Evolutionary conservation across 2,329 filamentous ascomycete genomes (phyloP).

Genomic region (Fonsecaea monophora): DNA sequence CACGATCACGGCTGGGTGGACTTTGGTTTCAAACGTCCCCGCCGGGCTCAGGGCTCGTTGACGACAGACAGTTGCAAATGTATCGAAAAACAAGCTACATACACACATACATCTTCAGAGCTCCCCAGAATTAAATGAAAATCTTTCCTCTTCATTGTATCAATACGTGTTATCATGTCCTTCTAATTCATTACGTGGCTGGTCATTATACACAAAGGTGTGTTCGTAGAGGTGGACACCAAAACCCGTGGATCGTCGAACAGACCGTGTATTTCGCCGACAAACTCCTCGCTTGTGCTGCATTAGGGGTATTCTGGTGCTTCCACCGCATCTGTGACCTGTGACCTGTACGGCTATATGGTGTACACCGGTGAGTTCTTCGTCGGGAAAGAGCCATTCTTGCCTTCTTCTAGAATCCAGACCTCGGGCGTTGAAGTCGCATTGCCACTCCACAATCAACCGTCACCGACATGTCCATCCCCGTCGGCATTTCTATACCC

Average conservation of each 20-base stretch:
- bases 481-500: slow-evolving; percentile 6
- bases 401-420: neutral
- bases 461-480: neutral
- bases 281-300: neutral
- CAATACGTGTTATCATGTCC: slow-evolving; percentile 4
- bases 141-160: neutral
- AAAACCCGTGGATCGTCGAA: neutral
- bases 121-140: slow-evolving; percentile 32
- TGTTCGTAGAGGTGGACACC: neutral
- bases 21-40: neutral
- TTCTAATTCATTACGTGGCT: neutral
- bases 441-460: neutral
- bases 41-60: neutral
- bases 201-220: neutral
- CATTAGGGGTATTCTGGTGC: neutral
- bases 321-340: neutral
- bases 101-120: slow-evolving; percentile 18
- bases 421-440: neutral
- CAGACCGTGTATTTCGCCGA: neutral
- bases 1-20: too few species aligned
- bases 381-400: neutral
- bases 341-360: neutral
- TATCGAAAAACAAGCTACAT: neutral
- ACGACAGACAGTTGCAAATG: neutral
- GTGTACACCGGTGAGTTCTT: neutral